Evolutionary conservation across 345 rosid genomes (phyloP).

Genomic region (Firmiana major): DNA sequence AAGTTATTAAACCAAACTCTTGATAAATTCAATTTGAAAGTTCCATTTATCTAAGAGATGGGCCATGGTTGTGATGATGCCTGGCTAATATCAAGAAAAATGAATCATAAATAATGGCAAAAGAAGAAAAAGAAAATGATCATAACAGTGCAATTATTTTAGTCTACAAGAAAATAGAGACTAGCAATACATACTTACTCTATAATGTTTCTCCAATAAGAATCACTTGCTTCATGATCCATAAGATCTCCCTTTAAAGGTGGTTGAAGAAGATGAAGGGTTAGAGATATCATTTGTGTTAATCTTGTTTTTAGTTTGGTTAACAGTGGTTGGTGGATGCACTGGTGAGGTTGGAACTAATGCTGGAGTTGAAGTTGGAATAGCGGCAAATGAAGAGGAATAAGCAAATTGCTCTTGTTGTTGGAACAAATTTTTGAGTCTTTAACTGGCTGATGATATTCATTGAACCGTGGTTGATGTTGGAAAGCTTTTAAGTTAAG

Average conservation of each 20-base stretch:
- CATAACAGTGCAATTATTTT: too few relatives aligned
- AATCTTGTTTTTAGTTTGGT: conserved; percentile 22
- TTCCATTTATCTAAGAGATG: too few relatives aligned
- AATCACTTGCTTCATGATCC: conserved; percentile 48
- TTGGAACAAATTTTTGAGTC: conserved; percentile 12
- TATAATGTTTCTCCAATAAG: conserved; percentile 53
- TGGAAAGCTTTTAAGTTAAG: conserved; percentile 23
- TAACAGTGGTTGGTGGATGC: conserved; percentile 10
- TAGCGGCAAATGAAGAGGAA: conserved; percentile 18
- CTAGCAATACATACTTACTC: conserved; percentile 33
- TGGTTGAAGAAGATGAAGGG: conserved; percentile 48
- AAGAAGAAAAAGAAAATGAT: too few relatives aligned
- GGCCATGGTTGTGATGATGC: too few relatives aligned
- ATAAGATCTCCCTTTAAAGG: conserved; percentile 45
- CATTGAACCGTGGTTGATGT: neutral
- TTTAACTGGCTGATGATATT: conserved; percentile 15
- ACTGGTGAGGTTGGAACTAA: conserved; percentile 45
- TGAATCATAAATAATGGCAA: too few relatives aligned
- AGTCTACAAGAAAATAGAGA: neutral
- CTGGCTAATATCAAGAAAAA: too few relatives aligned
- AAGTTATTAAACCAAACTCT: too few relatives aligned
- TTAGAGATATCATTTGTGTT: conserved; percentile 30
- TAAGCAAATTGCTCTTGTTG: conserved; percentile 17
- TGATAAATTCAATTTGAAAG: too few relatives aligned
- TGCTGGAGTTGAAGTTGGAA: conserved; percentile 22